Evolutionary conservation across 139 green algal species (phyloP), one percentile per base, ranked within the genome.

Genomic region (Chlorella sp.): DNA sequence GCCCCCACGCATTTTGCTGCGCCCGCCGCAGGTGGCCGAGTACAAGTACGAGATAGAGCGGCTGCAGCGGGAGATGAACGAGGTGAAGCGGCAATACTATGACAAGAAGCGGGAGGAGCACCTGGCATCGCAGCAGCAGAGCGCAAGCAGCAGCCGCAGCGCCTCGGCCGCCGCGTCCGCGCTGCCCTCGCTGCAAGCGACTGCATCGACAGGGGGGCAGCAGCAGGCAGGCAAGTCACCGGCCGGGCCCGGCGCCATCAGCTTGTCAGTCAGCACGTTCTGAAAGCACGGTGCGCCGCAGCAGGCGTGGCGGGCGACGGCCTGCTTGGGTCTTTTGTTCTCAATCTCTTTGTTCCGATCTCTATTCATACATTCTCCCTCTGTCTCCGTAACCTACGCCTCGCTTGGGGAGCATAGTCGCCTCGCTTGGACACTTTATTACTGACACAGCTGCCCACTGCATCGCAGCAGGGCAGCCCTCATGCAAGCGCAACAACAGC

Each of bases 21-120:
- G n/a, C 35, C 19, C 19, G 8, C 51, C 27, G 27, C 81, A 92
- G 81, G 84, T 92, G 35, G 90, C 92, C 58, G 94, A 96, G 71
- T 95, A 98, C 84, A 97, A 95, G 82, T 96, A 97, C 76, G 90
- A 97, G 77, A 95, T 97, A 42, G 88, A 95, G 74, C 82, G 89
- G 58, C 74, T 96, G 46, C 88, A 82, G 19, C 75, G 87, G 1
- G 93, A 97, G 67, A 86, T 96, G 40, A 80, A 84, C 8, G 86
- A 92, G 25, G 85, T 96, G 65, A 98, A 98, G 89, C 72, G 83
- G 15, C 87, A 89, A 66, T 97, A 94, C 78, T 97, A 91, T 77
- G 90, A 93, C 61, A 56, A 85, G 69, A 95, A 55, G 35, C 35
- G 51, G 38, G 50, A 21, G 11, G 33, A 48, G 63, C 25, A 19